phyloP scores from a whole-genome alignment of 768 basidiomycete species.

The Albatrellus ellisii region DNA sequence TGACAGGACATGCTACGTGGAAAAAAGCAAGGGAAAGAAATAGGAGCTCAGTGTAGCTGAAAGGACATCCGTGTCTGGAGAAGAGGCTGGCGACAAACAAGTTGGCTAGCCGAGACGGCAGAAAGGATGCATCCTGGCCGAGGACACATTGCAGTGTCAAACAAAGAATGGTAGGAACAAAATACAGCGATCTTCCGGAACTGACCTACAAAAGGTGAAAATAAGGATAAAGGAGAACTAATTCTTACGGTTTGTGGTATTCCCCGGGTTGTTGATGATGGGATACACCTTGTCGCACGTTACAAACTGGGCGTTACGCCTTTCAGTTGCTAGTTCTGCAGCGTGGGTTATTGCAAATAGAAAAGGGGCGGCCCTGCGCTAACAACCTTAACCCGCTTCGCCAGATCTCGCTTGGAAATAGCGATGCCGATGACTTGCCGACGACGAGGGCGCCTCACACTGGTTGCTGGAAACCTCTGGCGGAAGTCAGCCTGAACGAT shows the following conservation, averaged over 20 bases:
- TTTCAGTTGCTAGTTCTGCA: background rate
- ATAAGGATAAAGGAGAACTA: background rate
- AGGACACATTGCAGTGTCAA: background rate
- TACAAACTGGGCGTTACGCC: slow-evolving; percentile 1
- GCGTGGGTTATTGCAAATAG: slow-evolving; percentile 1
- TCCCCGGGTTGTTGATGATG: background rate
- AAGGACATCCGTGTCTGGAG: slow-evolving; percentile 9
- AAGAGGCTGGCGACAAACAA: background rate
- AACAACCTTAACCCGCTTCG: too few species aligned
- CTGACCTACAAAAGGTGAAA: slow-evolving; percentile 1
- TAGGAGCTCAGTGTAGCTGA: slow-evolving; percentile 2
- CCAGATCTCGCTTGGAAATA: too few species aligned
- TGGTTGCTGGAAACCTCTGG: too few species aligned
- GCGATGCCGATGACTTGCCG: too few species aligned
- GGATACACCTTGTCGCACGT: background rate
- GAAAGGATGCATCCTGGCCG: background rate
- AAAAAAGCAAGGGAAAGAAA: slow-evolving; percentile 3
- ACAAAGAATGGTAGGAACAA: background rate
- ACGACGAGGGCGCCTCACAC: too few species aligned
- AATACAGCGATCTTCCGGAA: too few species aligned
- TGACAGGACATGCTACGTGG: slow-evolving; percentile 15
- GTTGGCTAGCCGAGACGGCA: slow-evolving; percentile 7
- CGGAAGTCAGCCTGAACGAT: too few species aligned
- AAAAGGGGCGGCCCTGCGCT: too few species aligned
- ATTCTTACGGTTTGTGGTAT: background rate